These are phyloP conservation scores for Ceratocystis diversiconidia DNA, from an alignment of 2,329 filamentous ascomycete species.

Conservation along the genomic window DNA sequence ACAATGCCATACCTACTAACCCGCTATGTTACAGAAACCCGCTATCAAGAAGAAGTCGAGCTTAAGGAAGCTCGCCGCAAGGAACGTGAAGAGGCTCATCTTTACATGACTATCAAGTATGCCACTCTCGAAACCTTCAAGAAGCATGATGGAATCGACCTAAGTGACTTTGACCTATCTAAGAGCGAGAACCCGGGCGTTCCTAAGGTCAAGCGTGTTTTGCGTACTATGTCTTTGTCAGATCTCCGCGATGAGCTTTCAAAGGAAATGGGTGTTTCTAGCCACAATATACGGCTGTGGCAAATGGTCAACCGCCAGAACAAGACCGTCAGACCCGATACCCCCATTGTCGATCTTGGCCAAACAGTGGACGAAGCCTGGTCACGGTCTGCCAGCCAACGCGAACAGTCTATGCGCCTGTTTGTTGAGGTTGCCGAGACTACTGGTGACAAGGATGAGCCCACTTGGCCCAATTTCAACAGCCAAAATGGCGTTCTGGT, in stretches of 20 bases:
- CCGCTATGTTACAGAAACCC: conserved; percentile 38
- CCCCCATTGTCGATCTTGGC: conserved; percentile 62
- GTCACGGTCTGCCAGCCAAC: conserved; percentile 37
- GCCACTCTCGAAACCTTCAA: conserved; percentile 72
- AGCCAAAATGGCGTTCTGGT: conserved; percentile 40
- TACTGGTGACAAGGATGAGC: conserved; percentile 50
- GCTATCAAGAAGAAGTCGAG: conserved; percentile 69
- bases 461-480: conserved; percentile 55
- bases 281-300: conserved; percentile 69
- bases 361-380: conserved; percentile 63
- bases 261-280: conserved; percentile 51
- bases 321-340: conserved; percentile 84
- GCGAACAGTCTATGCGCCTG: conserved; percentile 62
- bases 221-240: conserved; percentile 59
- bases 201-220: conserved; percentile 57
- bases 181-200: conserved; percentile 38
- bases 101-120: conserved; percentile 75
- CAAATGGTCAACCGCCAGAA: conserved; percentile 98
- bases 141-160: conserved; percentile 69
- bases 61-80: conserved; percentile 63
- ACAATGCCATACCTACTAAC: neutral
- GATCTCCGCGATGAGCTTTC: conserved; percentile 63
- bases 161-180: conserved; percentile 45
- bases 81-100: conserved; percentile 84
- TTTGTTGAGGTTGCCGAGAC: conserved; percentile 73